These are phyloP conservation scores for Golubevia sp. DNA, from an alignment of 1,284 basidiomycete genomes.

Conservation along the genomic window DNA sequence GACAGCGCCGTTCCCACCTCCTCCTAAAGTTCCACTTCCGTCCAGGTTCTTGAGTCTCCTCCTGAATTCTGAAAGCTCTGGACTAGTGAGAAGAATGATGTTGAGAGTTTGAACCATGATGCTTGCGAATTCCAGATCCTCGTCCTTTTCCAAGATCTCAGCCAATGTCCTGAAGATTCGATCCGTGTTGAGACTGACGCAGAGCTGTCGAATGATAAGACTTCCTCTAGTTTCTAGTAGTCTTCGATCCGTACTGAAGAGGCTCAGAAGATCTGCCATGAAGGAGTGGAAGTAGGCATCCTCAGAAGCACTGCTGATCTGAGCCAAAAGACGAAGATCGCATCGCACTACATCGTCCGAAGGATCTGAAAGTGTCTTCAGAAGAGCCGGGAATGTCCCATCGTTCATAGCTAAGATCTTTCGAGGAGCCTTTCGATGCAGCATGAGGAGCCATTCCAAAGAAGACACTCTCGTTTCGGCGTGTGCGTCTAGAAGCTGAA, in stretches of 20 bases:
- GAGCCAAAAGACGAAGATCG: constrained; percentile 91
- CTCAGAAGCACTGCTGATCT: constrained; percentile 86
- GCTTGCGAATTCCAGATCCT: constrained; percentile 96
- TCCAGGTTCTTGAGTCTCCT: constrained; percentile 90
- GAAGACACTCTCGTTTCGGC: constrained; percentile 95
- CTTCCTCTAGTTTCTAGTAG: constrained; percentile 90
- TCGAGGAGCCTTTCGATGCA: constrained; percentile 94
- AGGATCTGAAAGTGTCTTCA: constrained; percentile 94
- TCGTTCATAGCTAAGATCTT: constrained; percentile 97
- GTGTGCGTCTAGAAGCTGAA: constrained; percentile 93
- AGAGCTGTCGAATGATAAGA: constrained; percentile 93
- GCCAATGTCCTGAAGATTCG: constrained; percentile 94
- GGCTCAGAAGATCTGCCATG: constrained; percentile 89
- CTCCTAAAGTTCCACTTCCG: constrained; percentile 52
- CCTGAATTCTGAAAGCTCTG: constrained; percentile 90
- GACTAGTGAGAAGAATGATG: constrained; percentile 93
- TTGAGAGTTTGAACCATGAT: constrained; percentile 97
- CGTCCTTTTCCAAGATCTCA: constrained; percentile 96
- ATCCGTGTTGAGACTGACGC: constrained; percentile 91
- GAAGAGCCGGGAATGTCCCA: constrained; percentile 89
- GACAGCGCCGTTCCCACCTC: background rate
- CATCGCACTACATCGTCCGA: constrained; percentile 98
- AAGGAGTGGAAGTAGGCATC: constrained; percentile 94
- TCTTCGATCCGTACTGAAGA: constrained; percentile 92
- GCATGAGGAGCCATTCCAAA: constrained; percentile 96